These are phyloP conservation scores for Hygrophorus pudorinus DNA, from an alignment of 768 basidiomycete species.

Conservation along the genomic window DNA sequence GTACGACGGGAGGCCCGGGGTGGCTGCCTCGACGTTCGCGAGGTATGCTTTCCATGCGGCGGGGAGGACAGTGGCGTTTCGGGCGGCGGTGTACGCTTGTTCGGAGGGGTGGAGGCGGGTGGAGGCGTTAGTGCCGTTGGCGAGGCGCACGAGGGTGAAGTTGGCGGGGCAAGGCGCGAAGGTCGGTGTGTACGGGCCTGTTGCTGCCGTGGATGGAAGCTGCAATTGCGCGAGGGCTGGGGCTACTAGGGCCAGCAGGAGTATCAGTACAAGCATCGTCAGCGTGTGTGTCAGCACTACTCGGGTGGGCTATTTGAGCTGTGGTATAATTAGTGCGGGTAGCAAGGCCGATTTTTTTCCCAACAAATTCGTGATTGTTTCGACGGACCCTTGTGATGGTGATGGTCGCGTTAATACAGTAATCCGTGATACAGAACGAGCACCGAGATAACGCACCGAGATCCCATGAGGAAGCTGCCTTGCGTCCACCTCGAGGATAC, in stretches of 20 bases:
- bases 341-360: too few species aligned
- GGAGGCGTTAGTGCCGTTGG: neutral
- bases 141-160: neutral
- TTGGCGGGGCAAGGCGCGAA: neutral
- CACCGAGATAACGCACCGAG: too few species aligned
- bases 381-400: too few species aligned
- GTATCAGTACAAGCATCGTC: neutral
- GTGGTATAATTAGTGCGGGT: too few species aligned
- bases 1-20: neutral
- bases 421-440: too few species aligned
- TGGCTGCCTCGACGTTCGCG: neutral
- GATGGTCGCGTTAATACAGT: too few species aligned
- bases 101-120: neutral
- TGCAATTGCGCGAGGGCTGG: neutral
- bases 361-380: too few species aligned
- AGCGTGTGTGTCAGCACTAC: too few species aligned
- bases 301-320: too few species aligned
- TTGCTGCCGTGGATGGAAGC: neutral
- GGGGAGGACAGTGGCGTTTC: neutral
- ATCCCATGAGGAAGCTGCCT: too few species aligned
- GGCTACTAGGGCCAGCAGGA: neutral
- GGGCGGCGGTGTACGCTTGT: neutral
- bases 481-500: too few species aligned
- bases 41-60: conserved; percentile 5
- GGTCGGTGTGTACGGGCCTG: neutral